Percentiles rank a stretch among this genome's conserved stretches.
Conservation (phyloP, 345 rosid genomes). For the Lumnitzera littorea region DNA sequence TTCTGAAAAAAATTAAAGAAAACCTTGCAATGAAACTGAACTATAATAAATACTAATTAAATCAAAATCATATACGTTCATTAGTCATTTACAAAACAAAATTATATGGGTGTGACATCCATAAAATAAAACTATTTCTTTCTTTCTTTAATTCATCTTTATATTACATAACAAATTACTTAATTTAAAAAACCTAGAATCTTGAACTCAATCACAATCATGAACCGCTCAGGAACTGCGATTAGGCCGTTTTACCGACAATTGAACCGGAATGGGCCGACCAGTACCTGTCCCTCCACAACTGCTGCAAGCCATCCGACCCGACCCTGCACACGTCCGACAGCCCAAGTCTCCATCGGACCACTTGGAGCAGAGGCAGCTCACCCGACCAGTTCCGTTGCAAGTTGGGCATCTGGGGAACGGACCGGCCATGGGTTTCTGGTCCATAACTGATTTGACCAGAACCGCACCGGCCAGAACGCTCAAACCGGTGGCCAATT, state of each 20-base stretch:
- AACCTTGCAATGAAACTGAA: too few species aligned
- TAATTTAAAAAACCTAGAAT: neutral
- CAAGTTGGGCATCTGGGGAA: constrained; percentile 62
- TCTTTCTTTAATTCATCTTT: neutral
- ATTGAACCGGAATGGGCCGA: constrained; percentile 71
- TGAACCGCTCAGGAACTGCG: constrained; percentile 25
- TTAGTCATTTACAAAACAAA: too few species aligned
- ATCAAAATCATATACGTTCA: too few species aligned
- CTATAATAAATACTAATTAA: too few species aligned
- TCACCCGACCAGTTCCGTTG: constrained; percentile 81
- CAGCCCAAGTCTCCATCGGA: constrained; percentile 92
- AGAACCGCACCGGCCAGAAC: constrained; percentile 83
- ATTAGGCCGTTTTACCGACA: constrained; percentile 47
- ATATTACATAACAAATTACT: neutral
- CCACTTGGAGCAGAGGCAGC: constrained; percentile 79
- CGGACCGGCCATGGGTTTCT: constrained; percentile 84
- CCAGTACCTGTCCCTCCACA: constrained; percentile 95
- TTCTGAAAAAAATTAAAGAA: too few species aligned
- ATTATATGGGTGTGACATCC: too few species aligned
- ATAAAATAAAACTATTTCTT: too few species aligned
- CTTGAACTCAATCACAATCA: neutral
- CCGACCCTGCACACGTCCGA: constrained; percentile 83
- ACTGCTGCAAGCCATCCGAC: constrained; percentile 67
- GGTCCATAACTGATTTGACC: constrained; percentile 76
- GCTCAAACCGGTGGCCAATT: constrained; percentile 76